Conservation (phyloP, 768 basidiomycete species). For the Calocera viscosa region DNA sequence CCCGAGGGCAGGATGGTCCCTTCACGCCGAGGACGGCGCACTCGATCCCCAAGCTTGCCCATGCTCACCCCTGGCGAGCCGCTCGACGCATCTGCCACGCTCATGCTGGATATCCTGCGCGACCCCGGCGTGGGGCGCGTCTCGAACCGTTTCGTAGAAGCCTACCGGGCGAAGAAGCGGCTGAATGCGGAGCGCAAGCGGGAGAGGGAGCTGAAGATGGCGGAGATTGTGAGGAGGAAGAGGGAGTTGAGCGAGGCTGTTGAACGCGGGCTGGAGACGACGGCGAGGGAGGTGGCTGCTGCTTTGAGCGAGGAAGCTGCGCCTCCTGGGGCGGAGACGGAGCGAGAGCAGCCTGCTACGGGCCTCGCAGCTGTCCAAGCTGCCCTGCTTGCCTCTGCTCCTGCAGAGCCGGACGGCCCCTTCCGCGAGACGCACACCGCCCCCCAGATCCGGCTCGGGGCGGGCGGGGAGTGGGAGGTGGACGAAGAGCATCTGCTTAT, state of each 20-base stretch:
- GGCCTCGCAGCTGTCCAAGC: not conserved
- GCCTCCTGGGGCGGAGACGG: not conserved
- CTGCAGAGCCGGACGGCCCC: not conserved
- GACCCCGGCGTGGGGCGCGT: not conserved
- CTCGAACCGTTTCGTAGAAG: not conserved
- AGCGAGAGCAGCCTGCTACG: not conserved
- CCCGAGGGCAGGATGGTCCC: not conserved
- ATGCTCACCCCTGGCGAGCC: not conserved
- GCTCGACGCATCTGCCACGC: not conserved
- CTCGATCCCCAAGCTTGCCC: not conserved
- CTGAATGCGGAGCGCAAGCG: not conserved
- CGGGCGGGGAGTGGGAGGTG: not conserved
- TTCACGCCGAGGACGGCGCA: not conserved
- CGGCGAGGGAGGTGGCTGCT: not conserved
- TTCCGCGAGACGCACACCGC: slow-evolving; percentile 3
- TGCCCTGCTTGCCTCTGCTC: not conserved
- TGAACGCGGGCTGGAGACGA: not conserved
- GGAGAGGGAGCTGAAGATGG: not conserved
- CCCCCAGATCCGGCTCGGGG: not conserved
- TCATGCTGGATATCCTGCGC: not conserved
- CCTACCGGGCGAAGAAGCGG: not conserved
- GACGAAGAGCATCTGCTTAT: not conserved
- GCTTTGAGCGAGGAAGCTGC: not conserved
- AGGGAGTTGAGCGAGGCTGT: not conserved
- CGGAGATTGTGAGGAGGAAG: not conserved